phyloP scores from a whole-genome alignment of 106 monocot genomes.

The Dendrobium nobile region DNA sequence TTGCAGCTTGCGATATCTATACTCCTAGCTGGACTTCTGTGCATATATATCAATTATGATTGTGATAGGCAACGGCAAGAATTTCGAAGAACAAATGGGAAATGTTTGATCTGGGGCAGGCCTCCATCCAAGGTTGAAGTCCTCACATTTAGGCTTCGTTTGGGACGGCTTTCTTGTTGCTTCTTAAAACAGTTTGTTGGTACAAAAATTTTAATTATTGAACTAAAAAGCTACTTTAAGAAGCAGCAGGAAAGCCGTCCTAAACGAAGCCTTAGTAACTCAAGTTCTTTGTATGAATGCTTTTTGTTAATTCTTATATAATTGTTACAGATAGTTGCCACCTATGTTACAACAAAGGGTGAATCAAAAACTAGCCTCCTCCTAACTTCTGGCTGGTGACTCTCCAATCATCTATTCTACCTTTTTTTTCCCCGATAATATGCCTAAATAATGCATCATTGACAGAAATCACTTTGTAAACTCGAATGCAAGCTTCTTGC shows the following conservation, averaged over 20 bases:
- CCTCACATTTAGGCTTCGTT: background rate
- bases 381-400: conserved; percentile 95
- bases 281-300: background rate
- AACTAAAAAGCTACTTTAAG: too few relatives aligned
- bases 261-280: background rate
- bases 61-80: conserved; percentile 94
- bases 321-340: conserved; percentile 70
- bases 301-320: conserved; percentile 4
- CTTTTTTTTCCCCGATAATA: too few relatives aligned
- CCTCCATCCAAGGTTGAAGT: conserved; percentile 83
- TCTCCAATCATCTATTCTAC: background rate
- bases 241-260: too few relatives aligned
- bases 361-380: conserved; percentile 91
- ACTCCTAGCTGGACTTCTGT: conserved; percentile 69
- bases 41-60: conserved; percentile 97
- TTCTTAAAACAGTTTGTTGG: too few relatives aligned
- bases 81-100: conserved; percentile 88
- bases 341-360: conserved; percentile 68
- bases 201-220: too few relatives aligned
- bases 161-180: too few relatives aligned
- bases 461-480: background rate
- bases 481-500: background rate
- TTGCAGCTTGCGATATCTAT: conserved; percentile 72
- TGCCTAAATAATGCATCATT: too few relatives aligned
- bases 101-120: conserved; percentile 77